phyloP scores from a whole-genome alignment of 495 filamentous ascomycete species.

The Parmelia sp. region DNA sequence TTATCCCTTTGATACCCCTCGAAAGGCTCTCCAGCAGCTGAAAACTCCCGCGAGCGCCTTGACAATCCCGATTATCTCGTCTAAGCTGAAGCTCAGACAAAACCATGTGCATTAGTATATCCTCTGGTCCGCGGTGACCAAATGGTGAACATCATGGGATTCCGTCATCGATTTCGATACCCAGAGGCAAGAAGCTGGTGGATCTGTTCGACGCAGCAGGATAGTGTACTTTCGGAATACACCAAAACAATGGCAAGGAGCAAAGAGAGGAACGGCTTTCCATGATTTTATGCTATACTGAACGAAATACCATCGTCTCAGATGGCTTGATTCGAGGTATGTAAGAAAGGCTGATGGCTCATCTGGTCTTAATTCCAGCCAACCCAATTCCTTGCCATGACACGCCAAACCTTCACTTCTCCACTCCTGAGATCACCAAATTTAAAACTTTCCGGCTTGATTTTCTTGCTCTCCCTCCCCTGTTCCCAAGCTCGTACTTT shows the following conservation, averaged over 20 bases:
- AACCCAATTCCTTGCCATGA: conserved; percentile 87
- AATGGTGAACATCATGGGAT: background rate
- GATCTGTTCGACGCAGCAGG: background rate
- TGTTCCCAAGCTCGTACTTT: conserved; percentile 95
- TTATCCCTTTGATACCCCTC: background rate
- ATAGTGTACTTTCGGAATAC: background rate
- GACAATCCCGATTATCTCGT: background rate
- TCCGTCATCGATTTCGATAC: background rate
- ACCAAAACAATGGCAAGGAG: background rate
- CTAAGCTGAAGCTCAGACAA: background rate
- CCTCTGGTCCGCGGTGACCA: background rate
- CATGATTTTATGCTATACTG: background rate
- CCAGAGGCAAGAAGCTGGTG: background rate
- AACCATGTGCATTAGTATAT: background rate
- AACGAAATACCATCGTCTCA: background rate
- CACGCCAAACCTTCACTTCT: conserved; percentile 96
- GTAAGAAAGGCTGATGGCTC: background rate
- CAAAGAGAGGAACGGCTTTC: background rate
- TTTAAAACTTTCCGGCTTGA: conserved; percentile 88
- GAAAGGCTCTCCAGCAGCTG: background rate
- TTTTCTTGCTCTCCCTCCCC: conserved; percentile 88
- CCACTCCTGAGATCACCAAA: conserved; percentile 86
- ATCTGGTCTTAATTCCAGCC: conserved; percentile 53
- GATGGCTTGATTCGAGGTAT: conserved; percentile 1
- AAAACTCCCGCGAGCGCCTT: background rate